Base-by-base conservation (phyloP, 1,284 basidiomycete genomes). In the Microbotryomycetes sp. region DNA sequence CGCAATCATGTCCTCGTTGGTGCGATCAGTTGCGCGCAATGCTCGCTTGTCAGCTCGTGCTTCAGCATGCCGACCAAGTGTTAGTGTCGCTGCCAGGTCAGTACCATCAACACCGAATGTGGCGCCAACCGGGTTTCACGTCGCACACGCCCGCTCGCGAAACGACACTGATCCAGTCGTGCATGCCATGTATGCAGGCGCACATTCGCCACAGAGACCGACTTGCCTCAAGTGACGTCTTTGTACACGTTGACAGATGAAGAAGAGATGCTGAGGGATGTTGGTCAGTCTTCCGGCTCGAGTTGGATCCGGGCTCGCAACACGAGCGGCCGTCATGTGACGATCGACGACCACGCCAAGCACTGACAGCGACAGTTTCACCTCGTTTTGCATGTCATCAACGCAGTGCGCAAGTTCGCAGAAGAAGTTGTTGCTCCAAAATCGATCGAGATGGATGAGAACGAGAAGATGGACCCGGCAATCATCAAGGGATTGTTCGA, bases 391-490 rank as follows among this genome's bases (percentile, higher is more conserved):
- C 49, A 12, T 22, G 46, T 23, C 9, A 42, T 26, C 7, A 47
- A 22, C 49, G 22, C 65, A 91, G 92, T 96, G 26, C 82, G 82
- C 73, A 85, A 88, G 47, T 97, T 97, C 70, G 90, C 94, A 0
- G 80, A 83, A 63, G 92, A 97, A 59, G 86, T 94, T 32, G 84
- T 99, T 25, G 88, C 79, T 12, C 94, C 96, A 50, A 89, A 85
- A 74, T 93, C 97, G 59, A 83, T 86, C 47, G 89, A 92, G 74
- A 99, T 99, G 96, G 94, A 99, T 76, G 94, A 99, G 80, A 87
- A 86, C 57, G 96, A 99, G 77, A 80, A 79, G 72, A 98, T 99
- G 96, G 92, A 97, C 75, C 85, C 89, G 1, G 80, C 78, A 2
- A 78, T 98, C 72, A 91, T 98, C 74, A 82, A 89, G 73, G 90